These are phyloP conservation scores for Scenedesmus sp. DNA, from an alignment of 163 green algal genomes.

Conservation along the genomic window DNA sequence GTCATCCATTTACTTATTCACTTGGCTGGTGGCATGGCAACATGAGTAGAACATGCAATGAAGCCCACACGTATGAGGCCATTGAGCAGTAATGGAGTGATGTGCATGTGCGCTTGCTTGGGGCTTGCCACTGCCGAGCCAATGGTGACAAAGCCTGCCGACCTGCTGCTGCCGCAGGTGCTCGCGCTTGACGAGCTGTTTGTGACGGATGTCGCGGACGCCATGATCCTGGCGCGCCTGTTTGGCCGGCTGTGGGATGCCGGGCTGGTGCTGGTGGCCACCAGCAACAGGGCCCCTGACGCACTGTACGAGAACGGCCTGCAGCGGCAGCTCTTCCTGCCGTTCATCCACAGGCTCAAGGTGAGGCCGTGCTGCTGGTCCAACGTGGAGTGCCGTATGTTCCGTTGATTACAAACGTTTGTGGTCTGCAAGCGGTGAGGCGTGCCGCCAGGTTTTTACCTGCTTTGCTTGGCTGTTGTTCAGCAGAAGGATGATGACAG, in stretches of 20 bases:
- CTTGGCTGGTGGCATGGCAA: neutral
- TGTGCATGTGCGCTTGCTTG: no score
- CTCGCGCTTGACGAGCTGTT: slow-evolving; percentile 99
- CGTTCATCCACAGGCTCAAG: slow-evolving; percentile 94
- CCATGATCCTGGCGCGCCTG: slow-evolving; percentile 93
- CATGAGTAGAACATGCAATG: neutral
- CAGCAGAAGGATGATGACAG: no score
- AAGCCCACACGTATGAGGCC: no score
- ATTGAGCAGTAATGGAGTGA: no score
- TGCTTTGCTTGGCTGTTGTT: no score
- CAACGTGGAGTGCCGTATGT: no score
- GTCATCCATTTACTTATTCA: no score
- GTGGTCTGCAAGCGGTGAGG: no score
- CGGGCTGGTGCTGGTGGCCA: slow-evolving; percentile 91
- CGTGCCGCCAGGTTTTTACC: no score
- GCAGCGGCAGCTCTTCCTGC: slow-evolving; percentile 96
- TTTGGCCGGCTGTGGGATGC: slow-evolving; percentile 92
- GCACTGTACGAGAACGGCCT: slow-evolving; percentile 96
- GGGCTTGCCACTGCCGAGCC: slow-evolving; percentile 96
- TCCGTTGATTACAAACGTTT: no score
- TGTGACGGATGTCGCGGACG: slow-evolving; percentile 98
- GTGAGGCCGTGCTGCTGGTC: slow-evolving; percentile 42
- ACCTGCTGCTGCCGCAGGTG: slow-evolving; percentile 59
- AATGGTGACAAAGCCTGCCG: slow-evolving; percentile 92
- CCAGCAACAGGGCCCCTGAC: slow-evolving; percentile 92